These are phyloP conservation scores for Fusarium sp. DNA, from an alignment of 2,329 filamentous ascomycete genomes.

Conservation along the genomic window DNA sequence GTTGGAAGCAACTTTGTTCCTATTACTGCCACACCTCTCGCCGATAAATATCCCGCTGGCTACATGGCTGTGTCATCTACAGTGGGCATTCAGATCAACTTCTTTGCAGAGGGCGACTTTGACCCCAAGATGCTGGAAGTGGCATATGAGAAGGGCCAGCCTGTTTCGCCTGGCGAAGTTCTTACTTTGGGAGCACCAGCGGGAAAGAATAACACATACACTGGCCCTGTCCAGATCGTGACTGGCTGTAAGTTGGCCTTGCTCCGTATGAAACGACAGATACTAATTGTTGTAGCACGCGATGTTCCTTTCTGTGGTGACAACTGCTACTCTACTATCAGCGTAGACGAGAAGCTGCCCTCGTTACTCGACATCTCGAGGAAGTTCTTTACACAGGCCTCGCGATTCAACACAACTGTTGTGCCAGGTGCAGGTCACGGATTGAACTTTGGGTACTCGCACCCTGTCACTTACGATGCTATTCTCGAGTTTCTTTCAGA, in stretches of 20 bases:
- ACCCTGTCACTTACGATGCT: conserved; percentile 46
- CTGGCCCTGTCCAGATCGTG: conserved; percentile 67
- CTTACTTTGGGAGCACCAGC: conserved; percentile 61
- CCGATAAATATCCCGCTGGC: conserved; percentile 54
- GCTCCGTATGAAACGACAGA: no score
- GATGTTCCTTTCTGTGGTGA: conserved; percentile 71
- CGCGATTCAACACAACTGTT: conserved; percentile 62
- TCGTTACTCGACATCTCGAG: conserved; percentile 56
- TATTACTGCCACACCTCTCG: conserved; percentile 50
- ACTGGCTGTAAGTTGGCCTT: conserved; percentile 58
- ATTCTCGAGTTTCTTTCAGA: conserved; percentile 53
- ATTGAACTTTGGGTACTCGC: conserved; percentile 58
- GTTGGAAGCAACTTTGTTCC: conserved; percentile 60
- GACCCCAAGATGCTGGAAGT: conserved; percentile 62
- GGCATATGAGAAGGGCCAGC: conserved; percentile 61
- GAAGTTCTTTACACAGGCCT: conserved; percentile 56
- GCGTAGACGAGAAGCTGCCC: conserved; percentile 49
- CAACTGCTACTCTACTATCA: conserved; percentile 62
- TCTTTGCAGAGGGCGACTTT: conserved; percentile 64
- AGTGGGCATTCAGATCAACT: conserved; percentile 62
- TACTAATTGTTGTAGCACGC: conserved; percentile 44
- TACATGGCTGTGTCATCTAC: conserved; percentile 62
- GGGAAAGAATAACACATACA: conserved; percentile 52
- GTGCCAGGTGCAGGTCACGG: conserved; percentile 63
- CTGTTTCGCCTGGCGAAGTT: conserved; percentile 67